Evolutionary conservation across 495 filamentous ascomycete species (phyloP), one percentile per base, ranked within the genome.

Genomic region (Chaetomium cochliodes): DNA sequence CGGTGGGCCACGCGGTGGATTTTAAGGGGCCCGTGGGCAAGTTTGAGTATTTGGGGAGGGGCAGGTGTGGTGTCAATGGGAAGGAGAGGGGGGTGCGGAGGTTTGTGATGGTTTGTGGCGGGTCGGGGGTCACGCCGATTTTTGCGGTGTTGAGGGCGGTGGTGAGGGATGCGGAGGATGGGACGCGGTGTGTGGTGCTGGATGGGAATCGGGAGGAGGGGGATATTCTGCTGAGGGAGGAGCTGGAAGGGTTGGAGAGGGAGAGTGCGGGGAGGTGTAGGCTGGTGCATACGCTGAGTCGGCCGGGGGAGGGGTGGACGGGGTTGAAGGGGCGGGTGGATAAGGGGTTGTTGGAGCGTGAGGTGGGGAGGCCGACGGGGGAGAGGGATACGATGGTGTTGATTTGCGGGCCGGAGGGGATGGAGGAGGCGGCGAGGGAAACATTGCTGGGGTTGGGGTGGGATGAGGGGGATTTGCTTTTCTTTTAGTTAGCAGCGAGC

Each of bases 11-110:
- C 22, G 77, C 79, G 9, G 86, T 94, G 41, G 90, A 96, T 28
- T 90, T 96, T 80, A 97, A 96, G 77, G 93, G 93, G 0, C 93
- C 93, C 0, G 89, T 92, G 0, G 93, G 93, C 6, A 89, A 92
- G 71, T 93, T 98, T 60, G 85, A 90, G 69, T 98, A 97, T 68
- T 76, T 87, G 0, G 89, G 89, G 3, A 73, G 79, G 1, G 92
- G 93, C 0, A 67, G 75, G 11, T 90, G 92, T 64, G 67, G 80
- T 0, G 76, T 97, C 42, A 83, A 85, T 44, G 86, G 85, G 4
- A 79, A 78, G 41, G 75, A 83, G 65, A 75, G 90, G 16, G 75
- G 66, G 2, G 85, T 96, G 1, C 81, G 81, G 47, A 82, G 80
- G 26, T 92, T 98, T 74, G 80, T 87, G 67, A 97, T 98, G 93